Base-by-base conservation (phyloP, 2,329 filamentous ascomycete genomes). In the Paraphoma chrysanthemicola region DNA sequence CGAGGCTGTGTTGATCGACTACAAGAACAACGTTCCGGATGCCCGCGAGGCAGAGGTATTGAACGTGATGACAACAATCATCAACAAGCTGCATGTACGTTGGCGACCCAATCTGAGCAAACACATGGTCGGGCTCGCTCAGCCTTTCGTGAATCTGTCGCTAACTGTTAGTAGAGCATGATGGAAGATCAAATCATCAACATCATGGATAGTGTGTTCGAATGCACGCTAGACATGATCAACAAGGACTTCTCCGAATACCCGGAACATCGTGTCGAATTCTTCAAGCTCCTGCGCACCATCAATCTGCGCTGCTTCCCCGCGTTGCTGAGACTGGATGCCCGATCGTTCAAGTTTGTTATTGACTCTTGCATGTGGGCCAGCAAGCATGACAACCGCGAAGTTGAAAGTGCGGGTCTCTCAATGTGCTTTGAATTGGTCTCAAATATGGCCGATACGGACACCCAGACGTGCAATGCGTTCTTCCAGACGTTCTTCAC, bases 221-320 rank as follows among this genome's bases (percentile, higher is more conserved):
- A 98, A 78, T 98, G 94, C 82, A 99, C 95, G 3, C 83, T 99
- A 54, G 93, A 97, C 71, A 99, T 99, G 95, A 99, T 99, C 81
- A 99, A 98, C 86, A 99, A 99, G 81, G 95, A 99, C 79, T 99
- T 99, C 79, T 97, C 96, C 45, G 95, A 99, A 75, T 99, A 96
- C 77, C 95, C 95, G 0, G 95, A 99, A 77, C 95, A 99, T 76
- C 90, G 96, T 55, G 95, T 99, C n/a, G 94, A 98, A 78, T 99
- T 99, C 79, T 99, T 99, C 86, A 97, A 97, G 79, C 86, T 99
- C 23, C 85, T 99, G 38, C 87, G 96, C 66, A 92, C 94, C 12
- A 98, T 99, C 80, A 99, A 99, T 78, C 82, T 98, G 46, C 92
- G 96, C 77, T 99, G 95, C 79, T 99, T 99, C 88, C 92, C 92